Conservation (phyloP, 2,329 filamentous ascomycete genomes). For the Uncinocarpus reesii region DNA sequence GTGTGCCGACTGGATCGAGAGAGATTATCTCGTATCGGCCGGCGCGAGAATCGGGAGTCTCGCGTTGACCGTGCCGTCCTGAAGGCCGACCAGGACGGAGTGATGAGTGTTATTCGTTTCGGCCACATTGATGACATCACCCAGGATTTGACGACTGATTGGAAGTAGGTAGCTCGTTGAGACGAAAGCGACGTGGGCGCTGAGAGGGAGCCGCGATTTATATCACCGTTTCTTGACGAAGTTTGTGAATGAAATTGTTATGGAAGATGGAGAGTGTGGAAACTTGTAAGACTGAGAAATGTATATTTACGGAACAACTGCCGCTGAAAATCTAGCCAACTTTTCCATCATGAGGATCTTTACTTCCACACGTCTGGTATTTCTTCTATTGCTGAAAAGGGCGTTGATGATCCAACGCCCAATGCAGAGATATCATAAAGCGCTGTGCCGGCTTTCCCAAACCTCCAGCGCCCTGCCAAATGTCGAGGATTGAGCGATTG, state of each 20-base stretch:
- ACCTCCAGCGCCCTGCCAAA: background rate
- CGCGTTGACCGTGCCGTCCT: constrained; percentile 16
- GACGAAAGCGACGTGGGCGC: too few relatives aligned
- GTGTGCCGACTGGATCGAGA: background rate
- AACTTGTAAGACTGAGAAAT: too few relatives aligned
- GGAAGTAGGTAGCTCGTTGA: background rate
- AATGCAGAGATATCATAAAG: background rate
- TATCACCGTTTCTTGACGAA: too few relatives aligned
- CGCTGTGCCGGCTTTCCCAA: background rate
- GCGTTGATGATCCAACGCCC: background rate
- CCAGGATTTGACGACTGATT: too few relatives aligned
- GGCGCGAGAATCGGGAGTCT: constrained; percentile 22
- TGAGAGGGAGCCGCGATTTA: too few relatives aligned
- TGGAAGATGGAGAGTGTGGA: background rate
- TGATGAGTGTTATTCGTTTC: constrained; percentile 20
- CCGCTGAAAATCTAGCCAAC: too few relatives aligned
- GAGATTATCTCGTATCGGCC: constrained; percentile 22
- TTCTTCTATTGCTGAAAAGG: background rate
- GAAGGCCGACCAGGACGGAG: constrained; percentile 19
- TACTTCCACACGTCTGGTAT: too few relatives aligned
- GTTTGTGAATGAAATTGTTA: too few relatives aligned
- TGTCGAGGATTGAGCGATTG: background rate
- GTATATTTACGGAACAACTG: too few relatives aligned
- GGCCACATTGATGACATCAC: constrained; percentile 25
- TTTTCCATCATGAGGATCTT: too few relatives aligned